Base-by-base conservation (phyloP, 768 basidiomycete genomes). In the Mycena pura region DNA sequence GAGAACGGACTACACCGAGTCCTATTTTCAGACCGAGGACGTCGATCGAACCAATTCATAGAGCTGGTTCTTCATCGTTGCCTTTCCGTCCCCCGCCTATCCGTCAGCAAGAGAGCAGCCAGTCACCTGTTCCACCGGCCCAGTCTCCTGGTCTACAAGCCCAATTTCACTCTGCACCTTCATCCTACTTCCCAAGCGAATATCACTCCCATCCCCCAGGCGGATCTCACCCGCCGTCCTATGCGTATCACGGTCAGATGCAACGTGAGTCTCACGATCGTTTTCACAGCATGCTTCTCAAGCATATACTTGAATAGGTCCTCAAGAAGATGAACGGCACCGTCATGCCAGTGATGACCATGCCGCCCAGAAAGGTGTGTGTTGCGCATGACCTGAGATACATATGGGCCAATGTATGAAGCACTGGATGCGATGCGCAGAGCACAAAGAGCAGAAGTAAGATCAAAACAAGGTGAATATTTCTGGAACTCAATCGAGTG, bases 391-490 rank as follows among this genome's bases (percentile, higher is more conserved):
- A 38, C 9, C 22, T 28, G 11, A 48, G 5, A 28, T 48, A 17
- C 1, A 36, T 14, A 3, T 3, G 3, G 11, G 10, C n/a, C n/a
- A n/a, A n/a, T n/a, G 5, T n/a, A 6, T 46, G 10, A 34, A 48
- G 52, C 62, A 40, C 32, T 64, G 24, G 52, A 64, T 9, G 57
- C 32, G 9, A 59, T 64, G 62, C 62, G 51, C 15, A 24, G 62
- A 29, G 62, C 62, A 6, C 57, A 59, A 24, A 17, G 31, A 7
- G 62, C 62, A 9, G 62, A 64, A 29, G 3, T 21, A 2, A 59
- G 39, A 50, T 54, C 62, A 0, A 64, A 64, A 22, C 62, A 64
- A 39, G 62, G 62, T 54, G 19, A 28, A 24, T 7, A 7, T 19
- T 15, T 36, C 13, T 13, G 27, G 29, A 3, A 22, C 14, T 4